A percentile compares a stretch with the other conserved stretches of the same genome.
These are phyloP conservation scores for Coccomyxa subellipsoidea DNA, from an alignment of 163 green algal species.

Conservation along the genomic window DNA sequence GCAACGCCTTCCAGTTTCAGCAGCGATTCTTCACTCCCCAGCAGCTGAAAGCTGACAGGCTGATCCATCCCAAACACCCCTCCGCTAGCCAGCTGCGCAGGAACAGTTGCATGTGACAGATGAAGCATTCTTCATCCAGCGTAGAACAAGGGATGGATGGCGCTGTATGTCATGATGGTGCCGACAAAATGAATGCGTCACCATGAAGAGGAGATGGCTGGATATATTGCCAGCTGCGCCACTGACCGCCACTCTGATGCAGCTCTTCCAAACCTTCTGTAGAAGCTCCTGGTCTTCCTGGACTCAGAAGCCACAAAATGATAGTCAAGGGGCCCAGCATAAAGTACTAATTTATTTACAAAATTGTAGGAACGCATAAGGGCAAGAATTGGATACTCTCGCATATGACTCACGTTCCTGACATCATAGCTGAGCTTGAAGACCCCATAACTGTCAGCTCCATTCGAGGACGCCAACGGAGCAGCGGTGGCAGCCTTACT, in stretches of 20 bases:
- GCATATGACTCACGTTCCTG: slow-evolving; percentile 7
- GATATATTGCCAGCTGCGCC: slow-evolving; percentile 76
- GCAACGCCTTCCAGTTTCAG: slow-evolving; percentile 83
- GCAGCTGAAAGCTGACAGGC: slow-evolving; percentile 80
- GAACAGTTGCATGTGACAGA: too few relatives aligned
- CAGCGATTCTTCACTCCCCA: slow-evolving; percentile 69
- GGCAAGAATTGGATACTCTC: too few relatives aligned
- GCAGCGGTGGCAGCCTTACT: not conserved
- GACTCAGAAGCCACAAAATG: not conserved
- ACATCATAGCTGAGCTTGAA: not conserved
- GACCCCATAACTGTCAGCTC: not conserved
- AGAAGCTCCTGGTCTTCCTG: not conserved
- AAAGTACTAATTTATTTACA: not conserved
- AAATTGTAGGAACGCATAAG: too few relatives aligned
- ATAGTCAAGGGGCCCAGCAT: too few relatives aligned
- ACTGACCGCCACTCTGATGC: not conserved
- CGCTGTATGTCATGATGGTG: not conserved
- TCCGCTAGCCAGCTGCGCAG: slow-evolving; percentile 55
- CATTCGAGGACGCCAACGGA: not conserved
- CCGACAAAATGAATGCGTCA: slow-evolving; percentile 19
- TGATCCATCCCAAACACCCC: slow-evolving; percentile 84
- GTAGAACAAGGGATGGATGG: too few relatives aligned
- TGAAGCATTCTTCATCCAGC: too few relatives aligned
- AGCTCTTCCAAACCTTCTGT: not conserved
- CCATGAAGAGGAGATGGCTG: slow-evolving; percentile 93